A percentile compares a stretch with the other conserved stretches of the same genome.
Conservation (phyloP, 2,329 filamentous ascomycete genomes). For the Spiromastix sp. region DNA sequence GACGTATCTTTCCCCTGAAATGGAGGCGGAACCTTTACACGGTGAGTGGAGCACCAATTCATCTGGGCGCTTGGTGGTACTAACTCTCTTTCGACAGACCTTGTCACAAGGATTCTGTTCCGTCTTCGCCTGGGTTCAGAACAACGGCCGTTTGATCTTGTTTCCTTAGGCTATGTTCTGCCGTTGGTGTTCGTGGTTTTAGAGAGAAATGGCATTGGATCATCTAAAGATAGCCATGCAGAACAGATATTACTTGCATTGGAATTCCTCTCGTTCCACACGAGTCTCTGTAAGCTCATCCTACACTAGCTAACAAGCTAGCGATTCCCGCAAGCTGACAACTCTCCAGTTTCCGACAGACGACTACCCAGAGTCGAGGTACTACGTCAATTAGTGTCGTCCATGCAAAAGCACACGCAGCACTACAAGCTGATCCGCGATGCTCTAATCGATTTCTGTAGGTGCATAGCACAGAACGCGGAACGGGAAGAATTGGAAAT, state of each 20-base stretch:
- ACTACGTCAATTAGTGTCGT: constrained; percentile 58
- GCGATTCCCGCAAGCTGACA: constrained; percentile 7
- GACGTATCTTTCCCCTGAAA: constrained; percentile 58
- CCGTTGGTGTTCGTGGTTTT: constrained; percentile 73
- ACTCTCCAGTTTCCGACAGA: constrained; percentile 48
- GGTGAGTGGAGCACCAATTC: no score
- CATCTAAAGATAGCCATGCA: constrained; percentile 57
- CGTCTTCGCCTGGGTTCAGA: constrained; percentile 82
- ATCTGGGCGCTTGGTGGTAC: no score
- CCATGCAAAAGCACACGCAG: constrained; percentile 82
- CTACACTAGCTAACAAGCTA: not conserved
- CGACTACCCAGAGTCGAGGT: constrained; percentile 68
- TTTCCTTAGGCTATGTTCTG: constrained; percentile 78
- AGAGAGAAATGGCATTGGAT: constrained; percentile 63
- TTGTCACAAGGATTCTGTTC: constrained; percentile 83
- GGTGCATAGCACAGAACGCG: constrained; percentile 76
- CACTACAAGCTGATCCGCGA: constrained; percentile 96
- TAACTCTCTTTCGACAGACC: constrained; percentile 34
- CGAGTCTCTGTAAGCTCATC: constrained; percentile 54
- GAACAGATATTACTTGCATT: constrained; percentile 84
- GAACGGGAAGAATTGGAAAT: constrained; percentile 59
- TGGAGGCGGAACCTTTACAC: constrained; percentile 71
- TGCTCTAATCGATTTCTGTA: constrained; percentile 75
- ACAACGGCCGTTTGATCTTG: constrained; percentile 83
- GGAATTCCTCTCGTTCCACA: constrained; percentile 84